Evolutionary conservation across 345 rosid species (phyloP), one percentile per base, ranked within the genome.

Genomic region (Salix dunnii): DNA sequence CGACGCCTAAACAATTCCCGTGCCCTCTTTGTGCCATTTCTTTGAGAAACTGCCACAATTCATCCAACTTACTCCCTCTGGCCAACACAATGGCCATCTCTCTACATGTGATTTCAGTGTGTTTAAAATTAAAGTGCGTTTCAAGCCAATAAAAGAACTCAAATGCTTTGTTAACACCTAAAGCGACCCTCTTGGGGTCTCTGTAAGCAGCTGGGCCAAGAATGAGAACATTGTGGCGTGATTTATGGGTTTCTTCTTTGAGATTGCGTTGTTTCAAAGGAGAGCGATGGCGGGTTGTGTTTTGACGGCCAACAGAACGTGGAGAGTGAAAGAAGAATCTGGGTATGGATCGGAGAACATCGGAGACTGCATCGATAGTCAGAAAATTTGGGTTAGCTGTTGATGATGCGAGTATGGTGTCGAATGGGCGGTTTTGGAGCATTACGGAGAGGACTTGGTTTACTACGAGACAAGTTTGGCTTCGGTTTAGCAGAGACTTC

Each of bases 221-320:
- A 75, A 89, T 73, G 5, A 89, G 85, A 14, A 74, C 79, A 30
- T 86, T 77, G 43, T 78, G 75, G 72, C 72, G 76, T 25, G 77
- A 70, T 66, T 87, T 82, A 73, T 48, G 23, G 46, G 82, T 61
- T 74, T 92, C 96, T 17, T 78, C 82, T 14, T 71, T 80, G 72
- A 88, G 89, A 70, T 87, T 78, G 61, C 96, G 88, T 74, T 92
- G 96, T 6, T 84, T 91, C 62, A 90, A 81, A 1, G 94, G 97
- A 25, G 91, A 63, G 7, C 98, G 93, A 83, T 88, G 97, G 53
- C 97, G 97, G 40, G 86, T 84, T 25, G 88, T 84, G 21, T 81
- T 87, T 73, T 92, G 97, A 23, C 97, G 85, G 60, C 98, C 95
- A 27, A 92, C 80, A 70, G 97, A 91, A 79, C 91, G 90, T 7